A percentile compares a stretch with the other conserved stretches of the same genome.
These are phyloP conservation scores for Penicillium paradoxum DNA, from an alignment of 495 filamentous ascomycete genomes.

Conservation along the genomic window DNA sequence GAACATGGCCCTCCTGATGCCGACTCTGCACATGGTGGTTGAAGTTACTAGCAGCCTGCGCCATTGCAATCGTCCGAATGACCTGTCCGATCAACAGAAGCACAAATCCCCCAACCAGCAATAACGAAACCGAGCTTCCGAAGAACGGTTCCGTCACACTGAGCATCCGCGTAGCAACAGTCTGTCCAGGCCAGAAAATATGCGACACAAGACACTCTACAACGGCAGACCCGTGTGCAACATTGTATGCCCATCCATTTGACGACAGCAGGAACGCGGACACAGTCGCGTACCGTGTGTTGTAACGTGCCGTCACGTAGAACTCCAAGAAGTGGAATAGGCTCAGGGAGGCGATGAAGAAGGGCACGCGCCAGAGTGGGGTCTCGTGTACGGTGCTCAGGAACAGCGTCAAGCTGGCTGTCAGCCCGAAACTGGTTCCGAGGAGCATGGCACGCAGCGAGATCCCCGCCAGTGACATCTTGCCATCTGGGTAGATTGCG, in stretches of 20 bases:
- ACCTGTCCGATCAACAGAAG: slow-evolving; percentile 69
- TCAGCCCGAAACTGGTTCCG: slow-evolving; percentile 46
- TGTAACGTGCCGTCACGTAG: slow-evolving; percentile 78
- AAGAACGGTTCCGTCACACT: slow-evolving; percentile 13
- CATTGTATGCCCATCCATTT: slow-evolving; percentile 80
- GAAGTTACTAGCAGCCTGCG: slow-evolving; percentile 84
- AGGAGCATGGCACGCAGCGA: slow-evolving; percentile 65
- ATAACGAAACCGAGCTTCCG: slow-evolving; percentile 15
- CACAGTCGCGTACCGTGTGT: slow-evolving; percentile 65
- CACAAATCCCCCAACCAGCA: slow-evolving; percentile 50
- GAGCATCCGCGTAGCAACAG: slow-evolving; percentile 22
- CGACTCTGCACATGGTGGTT: slow-evolving; percentile 76
- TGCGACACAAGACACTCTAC: slow-evolving; percentile 63
- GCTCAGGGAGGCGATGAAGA: slow-evolving; percentile 71
- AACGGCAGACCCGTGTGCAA: slow-evolving; percentile 70
- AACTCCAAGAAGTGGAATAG: slow-evolving; percentile 96
- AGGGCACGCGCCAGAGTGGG: slow-evolving; percentile 74
- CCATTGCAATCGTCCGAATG: slow-evolving; percentile 74
- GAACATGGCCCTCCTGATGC: slow-evolving; percentile 60
- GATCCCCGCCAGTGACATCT: slow-evolving; percentile 73
- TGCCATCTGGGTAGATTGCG: slow-evolving; percentile 49
- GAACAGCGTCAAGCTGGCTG: slow-evolving; percentile 39
- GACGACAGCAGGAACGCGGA: slow-evolving; percentile 76
- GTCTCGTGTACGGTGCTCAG: slow-evolving; percentile 29
- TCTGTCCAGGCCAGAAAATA: slow-evolving; percentile 48